Percentiles rank a stretch among this genome's conserved stretches.
phyloP scores from a whole-genome alignment of 202 grass and related monocot species.

The Brachypodium distachyon region DNA sequence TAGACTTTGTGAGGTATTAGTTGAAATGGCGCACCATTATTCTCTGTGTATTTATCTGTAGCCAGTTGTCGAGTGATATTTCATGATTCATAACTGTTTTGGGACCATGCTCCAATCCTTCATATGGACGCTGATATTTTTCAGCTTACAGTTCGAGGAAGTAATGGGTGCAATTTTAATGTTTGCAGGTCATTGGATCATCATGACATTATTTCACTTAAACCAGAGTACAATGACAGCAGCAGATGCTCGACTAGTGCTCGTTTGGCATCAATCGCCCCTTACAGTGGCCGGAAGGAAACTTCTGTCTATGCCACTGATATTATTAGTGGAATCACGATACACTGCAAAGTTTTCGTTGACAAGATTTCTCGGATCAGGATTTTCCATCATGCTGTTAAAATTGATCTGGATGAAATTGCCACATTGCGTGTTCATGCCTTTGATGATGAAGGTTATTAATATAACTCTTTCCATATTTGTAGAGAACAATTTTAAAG shows the following conservation, averaged over 20 bases:
- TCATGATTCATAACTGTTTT: not conserved
- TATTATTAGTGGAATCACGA: conserved; percentile 61
- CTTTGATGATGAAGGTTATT: conserved; percentile 81
- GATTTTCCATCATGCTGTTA: conserved; percentile 89
- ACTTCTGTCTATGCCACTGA: conserved; percentile 95
- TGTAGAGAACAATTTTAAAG: not conserved
- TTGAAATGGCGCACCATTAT: not conserved
- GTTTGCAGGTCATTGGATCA: conserved; percentile 83
- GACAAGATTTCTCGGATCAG: conserved; percentile 83
- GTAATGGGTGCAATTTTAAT: not conserved
- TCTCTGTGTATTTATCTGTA: not conserved
- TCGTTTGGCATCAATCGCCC: conserved; percentile 65
- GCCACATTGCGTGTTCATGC: conserved; percentile 69
- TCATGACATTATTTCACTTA: conserved; percentile 82
- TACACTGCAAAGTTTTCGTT: conserved; percentile 88
- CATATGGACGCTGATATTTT: not conserved
- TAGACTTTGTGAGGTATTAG: not conserved
- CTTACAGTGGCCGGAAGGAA: conserved; percentile 68
- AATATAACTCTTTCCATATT: not conserved
- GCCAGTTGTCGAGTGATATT: not conserved
- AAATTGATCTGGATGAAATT: conserved; percentile 92
- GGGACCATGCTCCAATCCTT: not conserved
- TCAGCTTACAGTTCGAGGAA: not conserved
- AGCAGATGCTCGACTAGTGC: conserved; percentile 86
- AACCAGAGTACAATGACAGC: conserved; percentile 77